Base-by-base conservation (phyloP, 495 filamentous ascomycete species). In the Pyrenula massariospora region DNA sequence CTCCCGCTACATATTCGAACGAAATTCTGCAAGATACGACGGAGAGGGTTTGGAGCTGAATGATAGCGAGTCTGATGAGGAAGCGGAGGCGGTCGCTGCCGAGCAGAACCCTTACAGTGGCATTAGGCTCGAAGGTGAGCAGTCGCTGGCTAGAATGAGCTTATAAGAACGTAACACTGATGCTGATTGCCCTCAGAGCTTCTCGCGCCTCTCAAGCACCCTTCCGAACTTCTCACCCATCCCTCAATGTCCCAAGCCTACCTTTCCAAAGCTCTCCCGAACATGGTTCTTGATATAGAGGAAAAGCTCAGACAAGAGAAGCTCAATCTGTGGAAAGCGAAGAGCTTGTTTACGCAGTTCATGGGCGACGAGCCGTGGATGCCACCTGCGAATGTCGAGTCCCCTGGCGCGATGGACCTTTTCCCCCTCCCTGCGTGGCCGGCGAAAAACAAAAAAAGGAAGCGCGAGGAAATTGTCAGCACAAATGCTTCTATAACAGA, bases 31-130 rank as follows among this genome's bases (percentile, higher is more conserved):
- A 56, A 78, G 82, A 59, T 82, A 89, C 62, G 91, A 96, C 66
- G 87, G 89, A 10, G 86, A 96, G 60, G 91, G 91, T 50, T 88
- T 91, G 59, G 86, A 93, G 60, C 72, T 94, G 22, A 85, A 80
- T 22, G 78, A 89, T 50, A 87, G 85, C 64, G 86, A 89, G 53
- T 84, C 88, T 63, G 88, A 92, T 62, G 87, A 88, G 57, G 84
- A 87, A 64, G 86, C 82, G 12, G 77, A 88, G 58, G 78, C 81
- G 15, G 77, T 82, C 20, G 84, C 80, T 3, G 82, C 84, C 50
- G 89, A 91, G 61, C 83, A 86, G 52, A 86, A 95, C 62, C 89
- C 90, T 15, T 95, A 94, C 60, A 79, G 84, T 22, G 85, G 85
- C 19, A 81, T 96, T 49, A 82, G 80, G 49, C 75, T 95, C 54